These are phyloP conservation scores for Malassezia arunalokei DNA, from an alignment of 1,284 basidiomycete species.

Conservation along the genomic window DNA sequence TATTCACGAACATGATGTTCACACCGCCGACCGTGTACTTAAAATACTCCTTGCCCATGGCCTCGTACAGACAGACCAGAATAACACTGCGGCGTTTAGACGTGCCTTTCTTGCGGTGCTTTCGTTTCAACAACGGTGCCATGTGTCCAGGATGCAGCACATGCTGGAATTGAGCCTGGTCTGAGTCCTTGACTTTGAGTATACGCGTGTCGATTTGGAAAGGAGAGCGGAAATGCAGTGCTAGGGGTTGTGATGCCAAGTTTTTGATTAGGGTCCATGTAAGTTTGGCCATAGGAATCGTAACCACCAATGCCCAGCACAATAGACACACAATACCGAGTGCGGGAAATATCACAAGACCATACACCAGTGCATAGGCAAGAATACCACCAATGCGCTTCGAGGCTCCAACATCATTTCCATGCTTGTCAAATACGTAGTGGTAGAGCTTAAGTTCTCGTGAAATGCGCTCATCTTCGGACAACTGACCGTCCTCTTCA, in stretches of 20 bases:
- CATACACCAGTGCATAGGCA: constrained; percentile 56
- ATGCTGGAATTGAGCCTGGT: constrained; percentile 18
- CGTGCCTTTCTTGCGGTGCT: constrained; percentile 50
- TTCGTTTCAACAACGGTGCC: constrained; percentile 45
- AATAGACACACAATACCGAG: constrained; percentile 57
- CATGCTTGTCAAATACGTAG: constrained; percentile 33
- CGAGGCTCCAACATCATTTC: constrained; percentile 27
- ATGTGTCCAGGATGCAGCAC: constrained; percentile 47
- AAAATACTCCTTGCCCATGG: constrained; percentile 83
- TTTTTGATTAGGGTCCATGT: constrained; percentile 83
- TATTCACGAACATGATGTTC: constrained; percentile 96
- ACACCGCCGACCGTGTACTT: constrained; percentile 98
- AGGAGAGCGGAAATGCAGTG: constrained; percentile 70
- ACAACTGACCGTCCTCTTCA: constrained; percentile 10
- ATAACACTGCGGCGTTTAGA: constrained; percentile 55
- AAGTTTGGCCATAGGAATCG: constrained; percentile 95
- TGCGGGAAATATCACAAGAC: constrained; percentile 73
- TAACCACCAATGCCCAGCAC: constrained; percentile 85
- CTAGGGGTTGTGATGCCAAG: constrained; percentile 66
- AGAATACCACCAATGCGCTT: constrained; percentile 26
- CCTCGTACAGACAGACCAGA: constrained; percentile 85
- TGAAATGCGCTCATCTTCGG: constrained; percentile 24
- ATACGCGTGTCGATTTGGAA: constrained; percentile 18
- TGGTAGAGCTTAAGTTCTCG: constrained; percentile 36
- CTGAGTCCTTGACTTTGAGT: constrained; percentile 16